Conservation (phyloP, 345 rosid species). For the Linum usitatissimum region DNA sequence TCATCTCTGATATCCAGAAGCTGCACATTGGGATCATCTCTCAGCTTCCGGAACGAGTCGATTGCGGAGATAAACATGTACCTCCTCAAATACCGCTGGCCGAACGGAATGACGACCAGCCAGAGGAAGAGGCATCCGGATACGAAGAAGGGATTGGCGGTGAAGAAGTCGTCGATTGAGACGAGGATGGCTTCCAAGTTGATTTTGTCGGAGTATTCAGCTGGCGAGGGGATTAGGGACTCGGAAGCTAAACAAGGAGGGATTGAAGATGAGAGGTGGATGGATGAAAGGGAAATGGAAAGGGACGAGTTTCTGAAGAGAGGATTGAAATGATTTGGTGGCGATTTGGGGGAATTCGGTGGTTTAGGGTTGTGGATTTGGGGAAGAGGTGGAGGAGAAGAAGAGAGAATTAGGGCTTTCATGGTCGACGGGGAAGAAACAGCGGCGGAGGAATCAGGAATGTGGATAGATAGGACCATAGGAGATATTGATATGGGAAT, state of each 20-base stretch:
- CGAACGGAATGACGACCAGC: conserved; percentile 56
- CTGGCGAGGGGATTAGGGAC: conserved; percentile 14
- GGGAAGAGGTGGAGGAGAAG: conserved; percentile 1
- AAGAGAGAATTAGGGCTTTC: background rate
- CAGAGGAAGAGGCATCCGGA: conserved; percentile 72
- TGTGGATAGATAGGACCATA: no score
- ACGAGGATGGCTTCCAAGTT: conserved; percentile 54
- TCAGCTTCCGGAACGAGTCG: conserved; percentile 58
- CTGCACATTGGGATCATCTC: conserved; percentile 47
- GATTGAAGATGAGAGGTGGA: conserved; percentile 13
- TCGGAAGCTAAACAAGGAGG: conserved; percentile 57
- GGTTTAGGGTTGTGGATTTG: conserved; percentile 22
- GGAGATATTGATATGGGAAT: no score
- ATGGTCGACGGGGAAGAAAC: conserved; percentile 20
- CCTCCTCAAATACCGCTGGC: conserved; percentile 48
- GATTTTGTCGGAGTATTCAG: conserved; percentile 40
- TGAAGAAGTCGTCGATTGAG: conserved; percentile 62
- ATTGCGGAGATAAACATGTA: conserved; percentile 55
- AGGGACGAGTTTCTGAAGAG: conserved; percentile 25
- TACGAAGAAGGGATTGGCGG: conserved; percentile 77
- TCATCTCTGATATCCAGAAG: conserved; percentile 73
- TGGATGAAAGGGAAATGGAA: conserved; percentile 30
- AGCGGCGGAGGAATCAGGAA: no score
- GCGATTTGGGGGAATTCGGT: conserved; percentile 19
- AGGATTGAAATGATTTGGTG: background rate